Evolutionary conservation across 495 filamentous ascomycete species (phyloP).

Genomic region (Podospora australis): DNA sequence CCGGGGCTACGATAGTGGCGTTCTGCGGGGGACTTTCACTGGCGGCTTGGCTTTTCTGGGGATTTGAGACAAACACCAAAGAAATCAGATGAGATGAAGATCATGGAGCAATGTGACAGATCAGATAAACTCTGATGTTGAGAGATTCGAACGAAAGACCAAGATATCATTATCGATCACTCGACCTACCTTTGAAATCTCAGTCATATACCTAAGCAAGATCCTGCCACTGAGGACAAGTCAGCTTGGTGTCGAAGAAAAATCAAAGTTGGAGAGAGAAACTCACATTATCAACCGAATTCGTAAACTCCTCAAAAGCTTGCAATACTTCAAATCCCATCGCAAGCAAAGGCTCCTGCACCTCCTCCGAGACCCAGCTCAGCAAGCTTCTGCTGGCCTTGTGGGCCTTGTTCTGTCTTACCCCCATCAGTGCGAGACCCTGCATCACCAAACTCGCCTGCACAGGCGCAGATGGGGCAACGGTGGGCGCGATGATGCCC

Average conservation of each 20-base stretch:
- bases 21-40: neutral
- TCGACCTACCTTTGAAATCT: no score
- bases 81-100: no score
- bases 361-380: conserved; percentile 72
- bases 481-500: conserved; percentile 75
- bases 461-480: conserved; percentile 50
- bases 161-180: no score
- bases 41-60: neutral
- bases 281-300: conserved; percentile 59
- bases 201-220: conserved; percentile 17
- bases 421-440: conserved; percentile 72
- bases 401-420: conserved; percentile 74
- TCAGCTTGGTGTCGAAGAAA: neutral
- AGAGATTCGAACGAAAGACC: no score
- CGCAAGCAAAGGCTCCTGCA: conserved; percentile 60
- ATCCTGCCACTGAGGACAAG: conserved; percentile 30
- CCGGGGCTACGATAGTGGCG: neutral
- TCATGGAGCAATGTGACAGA: no score
- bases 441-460: conserved; percentile 68
- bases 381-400: conserved; percentile 63
- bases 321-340: conserved; percentile 75
- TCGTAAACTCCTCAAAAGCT: conserved; percentile 73
- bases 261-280: neutral
- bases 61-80: no score
- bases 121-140: no score